Base-by-base conservation (phyloP, 2,329 filamentous ascomycete genomes). In the Hypoxylon sp. region DNA sequence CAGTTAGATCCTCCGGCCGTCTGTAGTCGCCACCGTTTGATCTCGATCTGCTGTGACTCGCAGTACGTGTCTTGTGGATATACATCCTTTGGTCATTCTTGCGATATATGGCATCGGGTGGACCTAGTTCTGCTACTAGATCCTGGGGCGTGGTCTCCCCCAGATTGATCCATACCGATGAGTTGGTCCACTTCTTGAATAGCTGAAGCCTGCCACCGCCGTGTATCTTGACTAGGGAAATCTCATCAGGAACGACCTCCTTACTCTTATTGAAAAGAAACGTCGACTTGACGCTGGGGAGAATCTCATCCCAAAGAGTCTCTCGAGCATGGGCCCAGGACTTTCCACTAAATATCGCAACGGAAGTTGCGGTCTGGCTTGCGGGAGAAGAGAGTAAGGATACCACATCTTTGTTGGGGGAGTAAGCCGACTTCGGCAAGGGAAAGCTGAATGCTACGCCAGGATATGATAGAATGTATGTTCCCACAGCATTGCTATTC, bases 381-480 rank as follows among this genome's bases (percentile, higher is more conserved):
- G 90, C 89, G 0, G 92, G 88, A 0, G 93, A 93, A 0, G 93
- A 94, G 14, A 98, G 86, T 38, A 98, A 82, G 0, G 93, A 91
- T 30, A 98, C 94, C 68, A 97, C 94, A 76, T 98, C 94, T 75
- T 90, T 90, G 53, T 84, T 81, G 0, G 90, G 86, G 2, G 92
- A 93, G 84, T 93, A 98, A 21, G 90, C 88, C 0, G 91, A 89
- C 63, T 87, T 83, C 53, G 90, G 86, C 30, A 98, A 83, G 0
- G 93, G 90, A 72, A 99, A 99, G 38, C 92, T 94, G 78, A 98
- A 98, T 0, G 95, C 93, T 30, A 99, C 90, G 0, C 96, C 96
- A 0, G 95, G 94, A 80, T 98, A 99, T 1, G 95, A 98, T 34
- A 99, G 83, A 34, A 97, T 90, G 76, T 98, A 99, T 21, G 89